A percentile compares a stretch with the other conserved stretches of the same genome.
phyloP scores from a whole-genome alignment of 352 stramenopile species.

The Pythium vanterpoolii region DNA sequence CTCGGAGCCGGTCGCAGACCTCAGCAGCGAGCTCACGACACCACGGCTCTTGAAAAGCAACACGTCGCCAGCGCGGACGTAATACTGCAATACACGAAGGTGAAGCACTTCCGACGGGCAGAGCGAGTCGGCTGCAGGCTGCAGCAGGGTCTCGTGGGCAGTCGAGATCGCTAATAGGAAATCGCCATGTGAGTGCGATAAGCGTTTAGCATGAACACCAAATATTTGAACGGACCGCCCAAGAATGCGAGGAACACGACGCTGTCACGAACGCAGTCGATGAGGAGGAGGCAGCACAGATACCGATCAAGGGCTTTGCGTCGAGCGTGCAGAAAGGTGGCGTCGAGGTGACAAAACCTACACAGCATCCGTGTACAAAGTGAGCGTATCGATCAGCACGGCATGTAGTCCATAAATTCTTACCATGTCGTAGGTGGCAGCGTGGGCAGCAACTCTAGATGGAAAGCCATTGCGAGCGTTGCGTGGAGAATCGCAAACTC shows the following conservation, averaged over 20 bases:
- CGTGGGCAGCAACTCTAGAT: conserved; percentile 16
- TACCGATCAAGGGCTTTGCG: conserved; percentile 43
- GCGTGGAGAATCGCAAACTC: conserved; percentile 43
- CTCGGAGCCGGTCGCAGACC: conserved; percentile 49
- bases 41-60: conserved; percentile 59
- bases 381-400: background rate
- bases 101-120: conserved; percentile 48
- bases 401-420: background rate
- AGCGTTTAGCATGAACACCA: background rate
- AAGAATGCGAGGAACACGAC: conserved; percentile 53
- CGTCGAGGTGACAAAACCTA: conserved; percentile 36
- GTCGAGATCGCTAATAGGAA: conserved; percentile 6
- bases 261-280: conserved; percentile 36
- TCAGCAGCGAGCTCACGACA: conserved; percentile 40
- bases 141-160: conserved; percentile 3
- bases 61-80: conserved; percentile 45
- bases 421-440: conserved; percentile 45
- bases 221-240: conserved; percentile 29
- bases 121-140: conserved; percentile 8
- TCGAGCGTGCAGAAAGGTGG: conserved; percentile 36
- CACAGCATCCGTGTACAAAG: background rate
- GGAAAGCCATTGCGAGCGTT: background rate
- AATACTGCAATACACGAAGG: conserved; percentile 54
- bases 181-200: background rate
- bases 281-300: conserved; percentile 39